Conservation (phyloP, 139 green algal genomes). For the Micractinium conductrix region DNA sequence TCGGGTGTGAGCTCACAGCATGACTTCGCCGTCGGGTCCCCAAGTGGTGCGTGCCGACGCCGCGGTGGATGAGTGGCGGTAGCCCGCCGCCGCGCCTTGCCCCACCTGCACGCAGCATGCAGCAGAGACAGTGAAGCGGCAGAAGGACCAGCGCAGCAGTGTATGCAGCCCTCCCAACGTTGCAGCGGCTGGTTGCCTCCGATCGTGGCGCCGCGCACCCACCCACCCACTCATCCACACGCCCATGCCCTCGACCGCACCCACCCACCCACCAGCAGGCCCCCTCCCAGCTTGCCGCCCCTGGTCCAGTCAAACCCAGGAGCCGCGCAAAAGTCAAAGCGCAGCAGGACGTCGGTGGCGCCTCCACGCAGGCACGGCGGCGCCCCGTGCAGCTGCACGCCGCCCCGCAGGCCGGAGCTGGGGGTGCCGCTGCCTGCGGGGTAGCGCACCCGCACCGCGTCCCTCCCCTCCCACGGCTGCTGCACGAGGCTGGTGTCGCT, state of each 20-base stretch:
- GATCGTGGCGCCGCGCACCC: no score
- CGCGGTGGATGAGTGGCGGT: conserved; percentile 18
- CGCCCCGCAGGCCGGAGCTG: not conserved
- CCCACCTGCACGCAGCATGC: not conserved
- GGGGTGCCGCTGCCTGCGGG: conserved; percentile 19
- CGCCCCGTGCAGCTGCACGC: not conserved
- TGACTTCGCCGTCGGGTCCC: not conserved
- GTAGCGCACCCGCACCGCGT: conserved; percentile 17
- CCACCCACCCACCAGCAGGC: conserved; percentile 1
- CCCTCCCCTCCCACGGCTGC: not conserved
- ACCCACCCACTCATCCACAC: no score
- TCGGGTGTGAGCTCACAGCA: no score
- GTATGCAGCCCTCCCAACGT: no score
- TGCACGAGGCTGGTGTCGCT: not conserved
- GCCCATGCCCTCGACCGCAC: no score
- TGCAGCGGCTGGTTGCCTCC: no score
- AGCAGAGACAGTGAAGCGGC: not conserved
- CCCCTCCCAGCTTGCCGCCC: conserved; percentile 26
- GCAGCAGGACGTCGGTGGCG: conserved; percentile 15
- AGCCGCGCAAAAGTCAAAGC: conserved; percentile 1
- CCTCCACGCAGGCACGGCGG: not conserved
- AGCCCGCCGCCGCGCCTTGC: conserved; percentile 14
- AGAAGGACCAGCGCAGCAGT: not conserved
- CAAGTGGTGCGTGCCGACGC: conserved; percentile 10
- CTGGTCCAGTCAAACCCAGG: conserved; percentile 20